Percentiles rank a stretch among this genome's conserved stretches.
Conservation (phyloP, 306 rosid genomes). For the Arachis stenosperma region DNA sequence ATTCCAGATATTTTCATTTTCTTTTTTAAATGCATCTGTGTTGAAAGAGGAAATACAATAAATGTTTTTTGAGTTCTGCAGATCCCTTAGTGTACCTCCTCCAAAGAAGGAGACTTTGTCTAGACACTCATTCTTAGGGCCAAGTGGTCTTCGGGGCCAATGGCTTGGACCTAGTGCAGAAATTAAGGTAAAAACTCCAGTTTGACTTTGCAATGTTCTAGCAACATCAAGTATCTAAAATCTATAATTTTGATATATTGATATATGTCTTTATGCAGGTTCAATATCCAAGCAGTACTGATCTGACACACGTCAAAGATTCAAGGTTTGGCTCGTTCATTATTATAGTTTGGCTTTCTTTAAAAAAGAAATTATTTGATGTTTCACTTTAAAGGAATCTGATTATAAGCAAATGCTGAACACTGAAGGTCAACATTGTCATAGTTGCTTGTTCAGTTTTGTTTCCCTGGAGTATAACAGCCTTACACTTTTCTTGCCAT, state of each 20-base stretch:
- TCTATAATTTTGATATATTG: conserved; percentile 18
- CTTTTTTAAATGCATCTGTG: background rate
- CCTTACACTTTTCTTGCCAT: conserved; percentile 43
- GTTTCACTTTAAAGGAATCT: conserved; percentile 20
- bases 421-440: conserved; percentile 9
- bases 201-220: conserved; percentile 11
- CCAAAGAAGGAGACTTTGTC: conserved; percentile 95
- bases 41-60: conserved; percentile 25
- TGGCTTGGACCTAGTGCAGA: conserved; percentile 83
- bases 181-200: conserved; percentile 61
- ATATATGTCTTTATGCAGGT: conserved; percentile 56
- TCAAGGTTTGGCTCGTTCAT: conserved; percentile 54
- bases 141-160: conserved; percentile 89
- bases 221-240: conserved; percentile 29
- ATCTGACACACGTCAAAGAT: conserved; percentile 51
- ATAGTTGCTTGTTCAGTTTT: conserved; percentile 24
- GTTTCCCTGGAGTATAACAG: conserved; percentile 39
- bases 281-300: conserved; percentile 85
- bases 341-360: conserved; percentile 7
- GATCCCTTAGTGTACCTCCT: conserved; percentile 66
- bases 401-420: conserved; percentile 24
- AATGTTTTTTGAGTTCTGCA: conserved; percentile 46
- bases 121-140: conserved; percentile 95
- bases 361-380: background rate
- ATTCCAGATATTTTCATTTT: conserved; percentile 19